A percentile compares a stretch with the other conserved stretches of the same genome.
phyloP scores from a whole-genome alignment of 2,329 filamentous ascomycete species.

The Sporothrix brasiliensis region DNA sequence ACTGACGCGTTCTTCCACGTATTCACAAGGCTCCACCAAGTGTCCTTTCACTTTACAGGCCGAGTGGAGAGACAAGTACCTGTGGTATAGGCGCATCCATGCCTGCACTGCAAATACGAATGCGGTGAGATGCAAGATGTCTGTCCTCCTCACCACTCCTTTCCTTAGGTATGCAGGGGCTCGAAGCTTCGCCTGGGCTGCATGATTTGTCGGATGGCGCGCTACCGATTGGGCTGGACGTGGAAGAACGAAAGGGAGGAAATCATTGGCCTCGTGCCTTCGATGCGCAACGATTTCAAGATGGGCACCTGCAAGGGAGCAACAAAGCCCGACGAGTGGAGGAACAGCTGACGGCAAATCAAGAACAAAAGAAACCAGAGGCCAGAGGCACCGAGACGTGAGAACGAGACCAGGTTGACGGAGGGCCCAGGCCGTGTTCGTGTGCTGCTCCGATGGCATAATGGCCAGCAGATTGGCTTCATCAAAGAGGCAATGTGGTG shows the following conservation, averaged over 20 bases:
- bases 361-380: too few relatives aligned
- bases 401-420: not conserved
- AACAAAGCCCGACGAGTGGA: not conserved
- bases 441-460: constrained; percentile 3
- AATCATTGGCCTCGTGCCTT: not conserved
- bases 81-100: not conserved
- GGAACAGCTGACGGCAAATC: not conserved
- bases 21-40: constrained; percentile 1
- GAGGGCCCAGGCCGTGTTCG: not conserved
- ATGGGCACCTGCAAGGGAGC: constrained; percentile 7
- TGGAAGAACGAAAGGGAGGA: not conserved
- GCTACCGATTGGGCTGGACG: not conserved
- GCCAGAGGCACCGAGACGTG: too few relatives aligned
- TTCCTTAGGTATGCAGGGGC: constrained; percentile 7
- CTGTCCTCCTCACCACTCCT: not conserved
- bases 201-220: not conserved
- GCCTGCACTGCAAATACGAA: not conserved
- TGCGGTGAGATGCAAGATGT: constrained; percentile 6
- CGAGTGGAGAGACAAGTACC: not conserved
- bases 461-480: constrained; percentile 20
- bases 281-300: not conserved
- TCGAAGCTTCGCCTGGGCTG: not conserved
- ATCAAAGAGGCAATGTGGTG: constrained; percentile 10
- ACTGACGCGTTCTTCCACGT: constrained; percentile 16
- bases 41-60: not conserved